Conservation (phyloP, 345 rosid species). For the Lepidium africanum region DNA sequence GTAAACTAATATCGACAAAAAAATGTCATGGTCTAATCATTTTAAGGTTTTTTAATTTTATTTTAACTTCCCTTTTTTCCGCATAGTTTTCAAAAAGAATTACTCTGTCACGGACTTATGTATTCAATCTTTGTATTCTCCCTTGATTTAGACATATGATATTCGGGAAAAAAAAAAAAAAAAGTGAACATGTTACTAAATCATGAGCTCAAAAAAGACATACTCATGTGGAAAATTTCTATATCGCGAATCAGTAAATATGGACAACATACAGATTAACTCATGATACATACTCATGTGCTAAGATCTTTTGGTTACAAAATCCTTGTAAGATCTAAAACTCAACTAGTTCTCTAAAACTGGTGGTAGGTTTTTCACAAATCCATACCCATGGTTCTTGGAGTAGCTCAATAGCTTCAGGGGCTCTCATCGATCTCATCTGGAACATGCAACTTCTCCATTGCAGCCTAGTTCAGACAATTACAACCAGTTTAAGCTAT, state of each 20-base stretch:
- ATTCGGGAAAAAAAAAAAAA: too few species aligned
- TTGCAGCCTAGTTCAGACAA: conserved; percentile 68
- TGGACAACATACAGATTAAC: conserved; percentile 22
- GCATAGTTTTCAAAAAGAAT: too few species aligned
- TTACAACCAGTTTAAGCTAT: background rate
- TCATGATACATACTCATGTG: conserved; percentile 2
- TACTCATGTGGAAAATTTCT: background rate
- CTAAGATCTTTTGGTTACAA: conserved; percentile 18
- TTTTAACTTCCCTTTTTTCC: too few species aligned
- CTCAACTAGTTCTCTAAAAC: conserved; percentile 12
- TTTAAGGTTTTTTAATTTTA: too few species aligned
- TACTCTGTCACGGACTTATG: too few species aligned
- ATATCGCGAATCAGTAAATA: conserved; percentile 10
- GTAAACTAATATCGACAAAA: too few species aligned
- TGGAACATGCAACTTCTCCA: conserved; percentile 92
- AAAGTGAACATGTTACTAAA: background rate
- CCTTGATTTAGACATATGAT: too few species aligned
- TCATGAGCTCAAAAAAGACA: background rate
- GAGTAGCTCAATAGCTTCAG: background rate
- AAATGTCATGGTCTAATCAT: too few species aligned
- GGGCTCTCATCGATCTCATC: conserved; percentile 75
- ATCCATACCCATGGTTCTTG: conserved; percentile 4
- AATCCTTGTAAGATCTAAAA: conserved; percentile 9
- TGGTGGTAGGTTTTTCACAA: conserved; percentile 7
- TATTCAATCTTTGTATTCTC: too few species aligned